Evolutionary conservation across 106 monocot species (phyloP).

Genomic region (Dendrobium nobile): DNA sequence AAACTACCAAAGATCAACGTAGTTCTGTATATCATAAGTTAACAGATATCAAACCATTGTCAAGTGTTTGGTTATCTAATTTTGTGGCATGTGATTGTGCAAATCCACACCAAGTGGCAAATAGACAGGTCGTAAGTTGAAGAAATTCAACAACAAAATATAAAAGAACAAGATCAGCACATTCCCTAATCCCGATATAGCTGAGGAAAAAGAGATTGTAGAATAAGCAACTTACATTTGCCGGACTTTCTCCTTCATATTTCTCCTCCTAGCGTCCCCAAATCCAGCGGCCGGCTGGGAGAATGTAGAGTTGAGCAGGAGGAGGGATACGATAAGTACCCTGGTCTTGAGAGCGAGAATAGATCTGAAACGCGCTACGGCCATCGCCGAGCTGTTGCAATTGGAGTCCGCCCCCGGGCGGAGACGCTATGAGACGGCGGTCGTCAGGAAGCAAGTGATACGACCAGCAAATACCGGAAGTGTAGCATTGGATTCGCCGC

Average conservation of each 20-base stretch:
- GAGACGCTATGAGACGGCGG: neutral
- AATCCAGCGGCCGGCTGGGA: neutral
- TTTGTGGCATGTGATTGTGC: too few species aligned
- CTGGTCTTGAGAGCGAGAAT: neutral
- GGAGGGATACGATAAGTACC: neutral
- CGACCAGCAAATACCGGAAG: neutral
- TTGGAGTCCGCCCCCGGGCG: neutral
- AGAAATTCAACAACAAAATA: too few species aligned
- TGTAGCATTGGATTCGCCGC: neutral
- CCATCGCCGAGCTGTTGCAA: neutral
- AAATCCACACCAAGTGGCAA: too few species aligned
- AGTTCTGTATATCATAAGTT: too few species aligned
- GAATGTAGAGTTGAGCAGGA: neutral
- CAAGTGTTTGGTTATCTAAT: too few species aligned
- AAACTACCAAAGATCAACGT: too few species aligned
- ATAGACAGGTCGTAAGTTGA: too few species aligned
- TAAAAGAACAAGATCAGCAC: neutral
- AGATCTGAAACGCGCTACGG: neutral
- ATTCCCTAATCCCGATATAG: neutral
- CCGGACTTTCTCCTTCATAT: conserved; percentile 10
- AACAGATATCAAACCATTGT: too few species aligned
- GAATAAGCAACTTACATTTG: neutral
- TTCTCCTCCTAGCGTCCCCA: conserved; percentile 6
- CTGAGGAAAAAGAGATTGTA: neutral
- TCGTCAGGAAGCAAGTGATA: neutral